Evolutionary conservation across 2,329 filamentous ascomycete species (phyloP), one percentile per base, ranked within the genome.

Genomic region (Drechslerella coelobrocha): DNA sequence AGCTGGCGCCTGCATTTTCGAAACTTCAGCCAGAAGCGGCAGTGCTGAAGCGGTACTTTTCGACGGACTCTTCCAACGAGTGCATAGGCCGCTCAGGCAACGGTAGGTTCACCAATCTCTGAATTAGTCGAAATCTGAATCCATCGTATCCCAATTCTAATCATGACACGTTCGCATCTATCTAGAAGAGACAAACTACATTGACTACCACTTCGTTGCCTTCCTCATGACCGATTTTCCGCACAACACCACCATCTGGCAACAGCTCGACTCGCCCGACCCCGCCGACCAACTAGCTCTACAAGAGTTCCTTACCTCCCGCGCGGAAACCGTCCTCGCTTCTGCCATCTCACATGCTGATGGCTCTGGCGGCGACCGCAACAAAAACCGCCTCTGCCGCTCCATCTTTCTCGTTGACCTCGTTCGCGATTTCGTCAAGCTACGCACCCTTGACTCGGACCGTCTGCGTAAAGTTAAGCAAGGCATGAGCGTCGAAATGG

Each of bases 131-230:
- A n/a, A n/a, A n/a, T n/a, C n/a, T n/a, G n/a, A n/a, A n/a, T n/a
- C n/a, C n/a, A n/a, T n/a, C n/a, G n/a, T n/a, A n/a, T n/a, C n/a
- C n/a, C n/a, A n/a, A n/a, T n/a, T n/a, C n/a, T n/a, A n/a, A n/a
- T n/a, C n/a, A n/a, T n/a, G n/a, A n/a, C n/a, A n/a, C n/a, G n/a
- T n/a, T n/a, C n/a, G n/a, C n/a, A n/a, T n/a, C n/a, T n/a, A n/a
- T 50, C 14, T 14, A 45, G 41, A 45, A 4, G 41, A 21, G 14
- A 39, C 17, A 39, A 60, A 39, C 37, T 47, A 61, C 56, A 41
- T 61, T 29, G 48, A 52, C n/a, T 45, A 61, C 47, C 56, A 61
- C 34, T 61, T 61, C 34, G 29, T 50, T 21, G 56, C 56, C 45
- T 61, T 61, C 56, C 21, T 61, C 19, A 37, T 61, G 39, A 41